Evolutionary conservation across 2,329 filamentous ascomycete genomes (phyloP).

Genomic region (Cladosporium sp.): DNA sequence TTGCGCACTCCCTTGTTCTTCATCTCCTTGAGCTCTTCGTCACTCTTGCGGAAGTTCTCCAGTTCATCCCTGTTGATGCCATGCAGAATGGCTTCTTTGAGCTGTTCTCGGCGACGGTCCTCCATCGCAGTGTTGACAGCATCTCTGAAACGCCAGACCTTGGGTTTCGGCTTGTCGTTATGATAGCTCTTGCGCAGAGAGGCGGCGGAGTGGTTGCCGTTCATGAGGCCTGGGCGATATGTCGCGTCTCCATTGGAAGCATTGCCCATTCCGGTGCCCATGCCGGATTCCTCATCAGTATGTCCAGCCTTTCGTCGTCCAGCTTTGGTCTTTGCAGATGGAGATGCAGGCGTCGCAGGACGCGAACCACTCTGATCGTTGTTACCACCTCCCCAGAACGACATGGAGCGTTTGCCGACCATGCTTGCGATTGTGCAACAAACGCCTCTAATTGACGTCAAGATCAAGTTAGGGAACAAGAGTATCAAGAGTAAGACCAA

Average conservation of each 20-base stretch:
- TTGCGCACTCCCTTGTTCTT: slow-evolving; percentile 49
- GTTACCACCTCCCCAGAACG: slow-evolving; percentile 10
- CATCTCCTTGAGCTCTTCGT: slow-evolving; percentile 52
- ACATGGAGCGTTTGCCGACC: slow-evolving; percentile 28
- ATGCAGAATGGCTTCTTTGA: slow-evolving; percentile 48
- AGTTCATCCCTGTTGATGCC: slow-evolving; percentile 45
- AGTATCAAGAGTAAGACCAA: too few relatives aligned
- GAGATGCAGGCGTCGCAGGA: not conserved
- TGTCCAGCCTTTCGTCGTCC: not conserved
- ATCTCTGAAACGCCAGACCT: slow-evolving; percentile 44
- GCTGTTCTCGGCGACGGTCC: slow-evolving; percentile 40
- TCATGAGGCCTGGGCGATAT: slow-evolving; percentile 7
- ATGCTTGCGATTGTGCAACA: slow-evolving; percentile 14
- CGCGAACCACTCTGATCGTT: not conserved
- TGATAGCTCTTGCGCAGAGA: not conserved
- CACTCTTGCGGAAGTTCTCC: slow-evolving; percentile 48
- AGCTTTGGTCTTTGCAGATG: not conserved
- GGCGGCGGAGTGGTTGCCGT: not conserved
- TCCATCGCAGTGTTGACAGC: slow-evolving; percentile 44
- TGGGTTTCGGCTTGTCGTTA: slow-evolving; percentile 23
- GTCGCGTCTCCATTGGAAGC: slow-evolving; percentile 5
- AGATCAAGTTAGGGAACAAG: not conserved
- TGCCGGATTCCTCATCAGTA: slow-evolving; percentile 1
- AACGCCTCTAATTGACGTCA: too few relatives aligned
- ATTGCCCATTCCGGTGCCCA: slow-evolving; percentile 7